A percentile compares a stretch with the other conserved stretches of the same genome.
Evolutionary conservation across 2,329 filamentous ascomycete genomes (phyloP).

Genomic region (Bipolaris zeicola): DNA sequence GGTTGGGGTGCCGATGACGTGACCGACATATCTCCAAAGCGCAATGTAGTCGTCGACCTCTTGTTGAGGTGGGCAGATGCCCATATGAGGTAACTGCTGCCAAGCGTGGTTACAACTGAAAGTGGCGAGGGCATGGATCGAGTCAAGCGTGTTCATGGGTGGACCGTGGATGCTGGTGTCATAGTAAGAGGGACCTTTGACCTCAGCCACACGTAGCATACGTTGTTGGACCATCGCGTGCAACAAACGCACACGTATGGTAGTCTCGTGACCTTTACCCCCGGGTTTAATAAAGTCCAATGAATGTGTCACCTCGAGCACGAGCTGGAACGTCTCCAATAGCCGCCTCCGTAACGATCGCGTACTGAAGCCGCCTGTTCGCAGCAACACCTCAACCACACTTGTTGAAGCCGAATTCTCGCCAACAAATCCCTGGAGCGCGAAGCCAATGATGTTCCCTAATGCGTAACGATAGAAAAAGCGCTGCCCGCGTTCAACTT

Average conservation of each 20-base stretch:
- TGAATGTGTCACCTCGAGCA: slow-evolving; percentile 1
- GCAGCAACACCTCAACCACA: slow-evolving; percentile 2
- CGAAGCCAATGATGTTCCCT: background rate
- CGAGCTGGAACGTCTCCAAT: slow-evolving; percentile 1
- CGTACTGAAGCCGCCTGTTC: slow-evolving; percentile 1
- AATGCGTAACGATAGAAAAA: slow-evolving; percentile 1
- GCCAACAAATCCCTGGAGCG: background rate
- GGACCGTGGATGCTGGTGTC: background rate
- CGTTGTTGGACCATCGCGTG: background rate
- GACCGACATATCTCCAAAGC: background rate
- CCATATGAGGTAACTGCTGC: background rate
- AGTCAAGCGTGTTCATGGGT: background rate
- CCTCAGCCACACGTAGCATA: background rate
- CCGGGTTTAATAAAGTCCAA: background rate
- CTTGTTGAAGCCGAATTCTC: slow-evolving; percentile 2
- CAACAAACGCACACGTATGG: background rate
- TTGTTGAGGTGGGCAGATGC: background rate
- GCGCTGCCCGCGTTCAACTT: background rate
- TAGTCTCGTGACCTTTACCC: background rate
- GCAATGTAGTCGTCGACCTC: background rate
- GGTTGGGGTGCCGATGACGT: background rate
- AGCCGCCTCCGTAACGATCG: slow-evolving; percentile 1
- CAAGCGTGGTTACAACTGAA: slow-evolving; percentile 1
- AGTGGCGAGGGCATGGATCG: background rate
- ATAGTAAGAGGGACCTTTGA: background rate